Percentiles rank a stretch among this genome's conserved stretches.
phyloP scores from a whole-genome alignment of 2,329 filamentous ascomycete species.

The Zymoseptoria passerinii region DNA sequence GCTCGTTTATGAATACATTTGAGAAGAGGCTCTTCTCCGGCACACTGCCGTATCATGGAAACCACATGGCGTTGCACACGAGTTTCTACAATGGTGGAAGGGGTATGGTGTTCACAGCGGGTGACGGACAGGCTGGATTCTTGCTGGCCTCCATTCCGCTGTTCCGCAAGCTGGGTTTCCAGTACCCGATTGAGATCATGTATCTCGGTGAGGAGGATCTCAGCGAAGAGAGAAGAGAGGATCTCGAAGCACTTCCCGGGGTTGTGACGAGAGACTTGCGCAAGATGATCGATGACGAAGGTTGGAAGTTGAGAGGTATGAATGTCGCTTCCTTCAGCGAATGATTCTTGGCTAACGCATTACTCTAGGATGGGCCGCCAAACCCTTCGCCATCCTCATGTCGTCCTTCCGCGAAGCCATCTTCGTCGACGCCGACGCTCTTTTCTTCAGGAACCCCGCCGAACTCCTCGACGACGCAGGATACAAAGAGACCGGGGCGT shows the following conservation, averaged over 20 bases:
- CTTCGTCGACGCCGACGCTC: constrained; percentile 40
- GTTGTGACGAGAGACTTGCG: constrained; percentile 40
- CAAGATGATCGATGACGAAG: constrained; percentile 38
- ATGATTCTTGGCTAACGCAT: not conserved
- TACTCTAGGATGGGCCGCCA: constrained; percentile 37
- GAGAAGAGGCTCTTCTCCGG: constrained; percentile 34
- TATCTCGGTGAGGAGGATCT: constrained; percentile 40
- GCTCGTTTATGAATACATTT: constrained; percentile 34
- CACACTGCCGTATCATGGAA: constrained; percentile 36
- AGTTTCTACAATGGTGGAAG: constrained; percentile 36
- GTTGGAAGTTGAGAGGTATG: constrained; percentile 34
- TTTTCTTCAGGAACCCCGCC: constrained; percentile 37
- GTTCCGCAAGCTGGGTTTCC: constrained; percentile 32
- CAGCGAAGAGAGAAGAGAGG: constrained; percentile 34
- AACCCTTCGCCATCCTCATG: constrained; percentile 40
- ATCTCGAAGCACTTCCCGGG: constrained; percentile 36
- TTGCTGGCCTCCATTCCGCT: constrained; percentile 37
- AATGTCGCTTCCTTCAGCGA: not conserved
- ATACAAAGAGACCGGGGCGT: constrained; percentile 36
- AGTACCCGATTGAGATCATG: constrained; percentile 35
- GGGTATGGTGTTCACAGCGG: constrained; percentile 40
- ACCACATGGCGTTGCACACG: constrained; percentile 39
- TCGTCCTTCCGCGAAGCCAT: constrained; percentile 42
- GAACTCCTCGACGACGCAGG: constrained; percentile 37
- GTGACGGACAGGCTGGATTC: constrained; percentile 37